A percentile compares a stretch with the other conserved stretches of the same genome.
Conservation (phyloP, 176 grass and related monocot species). For the Lolium multiflorum region DNA sequence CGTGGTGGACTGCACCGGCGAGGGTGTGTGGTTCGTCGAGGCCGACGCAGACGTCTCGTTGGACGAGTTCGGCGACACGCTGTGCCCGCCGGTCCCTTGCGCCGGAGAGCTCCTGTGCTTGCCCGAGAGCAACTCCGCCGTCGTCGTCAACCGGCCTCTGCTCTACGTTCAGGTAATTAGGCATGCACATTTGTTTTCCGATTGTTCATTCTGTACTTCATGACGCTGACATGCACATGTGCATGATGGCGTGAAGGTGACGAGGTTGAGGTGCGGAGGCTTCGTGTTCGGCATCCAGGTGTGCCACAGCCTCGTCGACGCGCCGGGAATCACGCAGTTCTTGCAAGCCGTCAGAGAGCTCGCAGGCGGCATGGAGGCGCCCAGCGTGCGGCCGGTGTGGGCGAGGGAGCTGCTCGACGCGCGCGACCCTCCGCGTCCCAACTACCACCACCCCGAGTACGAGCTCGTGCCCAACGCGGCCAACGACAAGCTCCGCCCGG, state of each 20-base stretch:
- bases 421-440: constrained; percentile 17
- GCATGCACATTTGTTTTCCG: neutral
- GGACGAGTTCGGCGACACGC: constrained; percentile 19
- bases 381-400: constrained; percentile 48
- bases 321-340: constrained; percentile 39
- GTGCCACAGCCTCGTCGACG: constrained; percentile 52
- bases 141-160: constrained; percentile 30
- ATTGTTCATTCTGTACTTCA: neutral
- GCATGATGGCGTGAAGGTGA: constrained; percentile 37
- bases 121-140: constrained; percentile 37
- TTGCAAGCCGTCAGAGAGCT: constrained; percentile 47
- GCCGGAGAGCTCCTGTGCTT: constrained; percentile 41
- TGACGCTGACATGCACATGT: neutral
- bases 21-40: constrained; percentile 52
- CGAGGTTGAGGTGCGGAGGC: constrained; percentile 48
- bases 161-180: constrained; percentile 47
- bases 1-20: constrained; percentile 53
- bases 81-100: constrained; percentile 42
- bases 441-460: constrained; percentile 41
- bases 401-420: constrained; percentile 45
- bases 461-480: constrained; percentile 23
- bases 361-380: constrained; percentile 17
- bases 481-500: constrained; percentile 31
- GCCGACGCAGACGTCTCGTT: constrained; percentile 46
- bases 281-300: constrained; percentile 49